Base-by-base conservation (phyloP, 345 rosid species). In the Diplotaxis tenuifolia region DNA sequence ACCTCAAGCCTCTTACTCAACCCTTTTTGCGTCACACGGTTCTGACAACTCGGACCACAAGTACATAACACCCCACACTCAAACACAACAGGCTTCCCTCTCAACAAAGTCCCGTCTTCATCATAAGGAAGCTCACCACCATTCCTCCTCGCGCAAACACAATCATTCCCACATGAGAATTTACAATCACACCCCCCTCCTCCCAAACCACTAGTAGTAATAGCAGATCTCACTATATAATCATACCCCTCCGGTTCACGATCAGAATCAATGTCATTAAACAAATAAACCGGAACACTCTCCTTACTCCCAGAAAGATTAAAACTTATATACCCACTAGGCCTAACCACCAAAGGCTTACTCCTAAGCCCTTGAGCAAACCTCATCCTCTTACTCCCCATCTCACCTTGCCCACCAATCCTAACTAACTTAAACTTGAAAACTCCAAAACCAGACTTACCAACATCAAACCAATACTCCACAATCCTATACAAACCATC, bases 121-220 rank as follows among this genome's bases (percentile, higher is more conserved):
- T 89, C 93, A 80, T 90, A 92, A 34, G 93, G 87, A 72, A 90
- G 72, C 75, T 87, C 93, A 34, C 97, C 93, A 18, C 96, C 97
- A 49, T 92, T 92, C 83, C 86, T 95, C 81, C 77, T 67, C 19
- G 84, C 84, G 64, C 97, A 95, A 16, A 84, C 73, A 75, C 97
- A 95, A 52, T 86, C 88, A 45, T 81, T 89, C 25, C 52, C 18
- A 65, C 99, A 95, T 11, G 87, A 84, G 5, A 79, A 65, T 28
- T 62, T 81, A 80, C 99, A 92, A 10, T 78, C 96, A 3, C 77
- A 77, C 4, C 77, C 69, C 20, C 86, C 50, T 19, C 9, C 73
- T 62, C 74, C 84, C 9, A 60, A 27, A 71, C 80, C 34, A 68
- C 78, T n/a, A 2, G 81, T 79, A 1, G 89, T 91, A 60, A 91